Evolutionary conservation across 192 early-diverging fungal species (phyloP), one percentile per base, ranked within the genome.

Genomic region (Podila epicladia): DNA sequence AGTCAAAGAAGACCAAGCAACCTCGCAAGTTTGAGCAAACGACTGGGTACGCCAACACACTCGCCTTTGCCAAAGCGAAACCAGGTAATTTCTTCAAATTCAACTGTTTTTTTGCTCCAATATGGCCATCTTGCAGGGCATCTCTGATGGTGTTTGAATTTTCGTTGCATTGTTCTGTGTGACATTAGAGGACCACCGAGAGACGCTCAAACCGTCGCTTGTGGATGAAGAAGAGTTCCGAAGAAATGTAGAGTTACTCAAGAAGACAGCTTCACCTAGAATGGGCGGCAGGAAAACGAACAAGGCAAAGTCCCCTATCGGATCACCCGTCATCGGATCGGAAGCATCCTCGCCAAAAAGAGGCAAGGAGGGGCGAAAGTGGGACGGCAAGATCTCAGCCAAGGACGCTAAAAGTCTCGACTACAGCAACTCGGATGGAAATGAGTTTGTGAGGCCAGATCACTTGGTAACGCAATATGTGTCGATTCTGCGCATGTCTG

Each of bases 1-100:
- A 82, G 59, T 72, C 88, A 49, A 75, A 83, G 13, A 86, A 86
- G 58, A 60, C 72, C 45, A 83, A 76, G 13, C 87, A 86, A 48
- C 95, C 95, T 31, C 86, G 95, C 64, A 91, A 87, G 80, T 96
- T 96, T 77, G 91, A 95, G 61, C 84, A 95, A 6, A 95, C 95
- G 4, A 91, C 87, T 41, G 93, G 90, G 82, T 96, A 89, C 71
- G 82, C 77, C 17, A 80, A 73, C 50, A 29, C 77, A 32, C 45
- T 80, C 19, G 77, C 77, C 9, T 80, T 37, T 57, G 71, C 77
- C 45, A 80, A 73, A 48, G 65, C 77, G 19, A 80, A 80, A 67
- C 71, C 77, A 73, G 69, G 75, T 71, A 67, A 49, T 22, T 20
- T 13, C 37, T n/a, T 13, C 17, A 48, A 37, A 61, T 20, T 13